Evolutionary conservation across 371 early-diverging fungal genomes (phyloP).

Genomic region (Rhizopus delemar): DNA sequence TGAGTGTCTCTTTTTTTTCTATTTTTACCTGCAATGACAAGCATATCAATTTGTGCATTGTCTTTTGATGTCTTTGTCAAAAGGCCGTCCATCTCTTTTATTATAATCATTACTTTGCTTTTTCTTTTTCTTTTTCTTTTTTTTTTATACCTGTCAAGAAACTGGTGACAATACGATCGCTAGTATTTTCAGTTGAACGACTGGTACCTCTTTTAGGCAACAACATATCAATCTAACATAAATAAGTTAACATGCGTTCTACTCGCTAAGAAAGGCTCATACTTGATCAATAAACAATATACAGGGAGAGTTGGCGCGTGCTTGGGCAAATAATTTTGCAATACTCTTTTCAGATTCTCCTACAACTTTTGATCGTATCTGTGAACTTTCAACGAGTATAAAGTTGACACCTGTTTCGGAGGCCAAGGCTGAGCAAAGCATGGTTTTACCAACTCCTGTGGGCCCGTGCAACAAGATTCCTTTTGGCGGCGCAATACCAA

Average conservation of each 20-base stretch:
- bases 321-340: conserved; percentile 72
- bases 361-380: conserved; percentile 78
- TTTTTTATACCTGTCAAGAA: conserved; percentile 66
- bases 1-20: background rate
- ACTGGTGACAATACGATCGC: conserved; percentile 79
- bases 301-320: conserved; percentile 78
- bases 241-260: background rate
- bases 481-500: conserved; percentile 92
- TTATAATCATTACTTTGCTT: background rate
- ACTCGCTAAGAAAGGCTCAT: conserved; percentile 1
- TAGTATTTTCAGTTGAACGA: conserved; percentile 73
- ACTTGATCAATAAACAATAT: conserved; percentile 85
- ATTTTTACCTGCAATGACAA: conserved; percentile 72
- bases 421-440: conserved; percentile 95
- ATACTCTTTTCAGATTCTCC: conserved; percentile 83
- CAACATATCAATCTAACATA: conserved; percentile 67
- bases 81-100: conserved; percentile 81
- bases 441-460: conserved; percentile 99
- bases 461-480: conserved; percentile 99
- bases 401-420: conserved; percentile 77
- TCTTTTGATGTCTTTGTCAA: conserved; percentile 46
- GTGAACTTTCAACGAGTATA: conserved; percentile 76
- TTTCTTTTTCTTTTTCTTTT: conserved; percentile 1
- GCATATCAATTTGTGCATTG: conserved; percentile 58
- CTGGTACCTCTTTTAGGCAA: conserved; percentile 71